These are phyloP conservation scores for Epipyxis sp. DNA, from an alignment of 108 stramenopile species.

Conservation along the genomic window DNA sequence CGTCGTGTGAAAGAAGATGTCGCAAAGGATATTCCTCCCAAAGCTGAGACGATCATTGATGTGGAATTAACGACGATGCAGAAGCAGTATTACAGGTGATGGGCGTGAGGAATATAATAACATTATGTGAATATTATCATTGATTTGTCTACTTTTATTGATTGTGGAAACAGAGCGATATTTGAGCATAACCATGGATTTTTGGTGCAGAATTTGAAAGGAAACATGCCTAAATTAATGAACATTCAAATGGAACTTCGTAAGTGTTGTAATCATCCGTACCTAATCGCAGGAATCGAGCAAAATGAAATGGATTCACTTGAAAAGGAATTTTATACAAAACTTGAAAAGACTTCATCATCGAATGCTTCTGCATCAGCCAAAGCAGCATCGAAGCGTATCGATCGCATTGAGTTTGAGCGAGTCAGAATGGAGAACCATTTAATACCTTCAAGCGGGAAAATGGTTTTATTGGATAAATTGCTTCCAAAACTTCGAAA, in stretches of 20 bases:
- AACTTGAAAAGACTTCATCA: slow-evolving; percentile 55
- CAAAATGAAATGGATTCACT: slow-evolving; percentile 80
- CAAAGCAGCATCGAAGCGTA: background rate
- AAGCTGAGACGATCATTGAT: slow-evolving; percentile 97
- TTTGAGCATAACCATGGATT: slow-evolving; percentile 94
- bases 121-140: background rate
- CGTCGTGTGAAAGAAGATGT: slow-evolving; percentile 94
- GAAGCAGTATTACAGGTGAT: slow-evolving; percentile 85
- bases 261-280: slow-evolving; percentile 99
- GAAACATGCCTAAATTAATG: slow-evolving; percentile 82
- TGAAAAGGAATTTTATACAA: slow-evolving; percentile 45
- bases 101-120: background rate
- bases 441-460: slow-evolving; percentile 81
- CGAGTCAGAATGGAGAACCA: slow-evolving; percentile 64
- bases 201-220: slow-evolving; percentile 53
- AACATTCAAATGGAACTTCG: slow-evolving; percentile 99
- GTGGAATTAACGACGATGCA: slow-evolving; percentile 96
- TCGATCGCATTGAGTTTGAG: slow-evolving; percentile 9
- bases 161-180: too few species aligned
- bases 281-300: slow-evolving; percentile 86
- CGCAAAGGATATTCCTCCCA: slow-evolving; percentile 95
- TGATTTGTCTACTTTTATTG: background rate
- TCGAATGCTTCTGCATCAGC: background rate
- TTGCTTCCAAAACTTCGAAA: slow-evolving; percentile 86
- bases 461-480: slow-evolving; percentile 98